Percentiles rank a stretch among this genome's conserved stretches.
These are phyloP conservation scores for Lanmaoa rubissima DNA, from an alignment of 768 basidiomycete species.

Conservation along the genomic window DNA sequence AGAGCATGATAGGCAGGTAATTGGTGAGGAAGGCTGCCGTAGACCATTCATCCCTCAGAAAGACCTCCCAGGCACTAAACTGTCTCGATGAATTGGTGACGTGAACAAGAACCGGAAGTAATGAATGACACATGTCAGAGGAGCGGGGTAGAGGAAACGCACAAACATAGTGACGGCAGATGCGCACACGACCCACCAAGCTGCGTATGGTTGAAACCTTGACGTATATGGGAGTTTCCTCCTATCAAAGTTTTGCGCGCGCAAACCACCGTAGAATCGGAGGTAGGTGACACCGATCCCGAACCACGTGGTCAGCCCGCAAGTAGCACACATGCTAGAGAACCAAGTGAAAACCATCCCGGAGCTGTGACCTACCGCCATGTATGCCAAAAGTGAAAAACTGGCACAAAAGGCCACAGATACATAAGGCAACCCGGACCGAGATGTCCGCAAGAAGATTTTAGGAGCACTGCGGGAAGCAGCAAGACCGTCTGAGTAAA, in stretches of 20 bases:
- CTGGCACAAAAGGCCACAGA: slow-evolving; percentile 28
- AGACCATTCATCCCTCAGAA: slow-evolving; percentile 35
- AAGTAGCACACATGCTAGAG: slow-evolving; percentile 32
- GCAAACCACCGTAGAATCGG: slow-evolving; percentile 44
- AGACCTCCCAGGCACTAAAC: slow-evolving; percentile 39
- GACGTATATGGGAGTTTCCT: slow-evolving; percentile 43
- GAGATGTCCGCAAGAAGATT: slow-evolving; percentile 42
- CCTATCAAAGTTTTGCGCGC: slow-evolving; percentile 47
- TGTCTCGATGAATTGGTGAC: slow-evolving; percentile 5
- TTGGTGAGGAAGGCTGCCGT: slow-evolving; percentile 38
- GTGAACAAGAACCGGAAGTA: background rate
- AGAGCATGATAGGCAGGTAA: slow-evolving; percentile 39
- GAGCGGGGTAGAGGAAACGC: slow-evolving; percentile 10
- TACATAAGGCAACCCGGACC: slow-evolving; percentile 44
- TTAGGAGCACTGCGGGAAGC: slow-evolving; percentile 48
- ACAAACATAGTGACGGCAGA: slow-evolving; percentile 34
- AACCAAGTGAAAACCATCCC: slow-evolving; percentile 42
- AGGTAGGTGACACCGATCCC: slow-evolving; percentile 43
- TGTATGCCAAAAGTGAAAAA: slow-evolving; percentile 38
- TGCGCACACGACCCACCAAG: slow-evolving; percentile 34
- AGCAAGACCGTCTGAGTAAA: slow-evolving; percentile 47
- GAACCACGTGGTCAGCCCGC: slow-evolving; percentile 42
- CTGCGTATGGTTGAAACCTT: slow-evolving; percentile 39
- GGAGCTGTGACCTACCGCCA: slow-evolving; percentile 35
- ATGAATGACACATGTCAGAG: background rate